phyloP scores from a whole-genome alignment of 1,139 yeast species.

The Yamadazyma friedrichii region DNA sequence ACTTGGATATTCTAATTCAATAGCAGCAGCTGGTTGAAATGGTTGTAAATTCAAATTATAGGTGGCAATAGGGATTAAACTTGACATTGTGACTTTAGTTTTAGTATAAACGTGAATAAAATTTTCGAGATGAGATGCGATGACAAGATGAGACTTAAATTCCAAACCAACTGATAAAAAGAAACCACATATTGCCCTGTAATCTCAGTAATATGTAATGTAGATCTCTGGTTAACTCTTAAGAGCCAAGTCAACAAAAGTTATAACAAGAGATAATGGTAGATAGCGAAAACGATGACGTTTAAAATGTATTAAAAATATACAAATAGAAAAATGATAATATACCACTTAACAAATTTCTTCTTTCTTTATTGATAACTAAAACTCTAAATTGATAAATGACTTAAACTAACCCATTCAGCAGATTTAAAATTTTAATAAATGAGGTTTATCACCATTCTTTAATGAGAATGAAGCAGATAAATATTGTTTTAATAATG shows the following conservation, averaged over 20 bases:
- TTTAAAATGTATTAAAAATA: slow-evolving; percentile 33
- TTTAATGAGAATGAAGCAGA: slow-evolving; percentile 95
- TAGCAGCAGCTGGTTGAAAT: slow-evolving; percentile 82
- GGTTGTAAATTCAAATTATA: slow-evolving; percentile 84
- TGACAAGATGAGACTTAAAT: too few species aligned
- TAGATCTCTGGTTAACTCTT: too few species aligned
- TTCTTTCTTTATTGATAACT: slow-evolving; percentile 13
- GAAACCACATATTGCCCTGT: too few species aligned
- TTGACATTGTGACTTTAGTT: slow-evolving; percentile 46
- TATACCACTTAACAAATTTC: slow-evolving; percentile 12
- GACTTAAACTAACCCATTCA: too few species aligned
- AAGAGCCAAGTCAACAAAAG: too few species aligned
- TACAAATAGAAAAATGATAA: slow-evolving; percentile 27
- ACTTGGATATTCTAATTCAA: slow-evolving; percentile 81
- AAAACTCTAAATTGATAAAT: slow-evolving; percentile 7
- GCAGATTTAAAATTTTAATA: slow-evolving; percentile 83
- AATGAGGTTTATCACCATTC: slow-evolving; percentile 99
- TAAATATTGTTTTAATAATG: slow-evolving; percentile 96
- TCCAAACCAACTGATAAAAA: too few species aligned
- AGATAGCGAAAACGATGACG: slow-evolving; percentile 14
- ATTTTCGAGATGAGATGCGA: slow-evolving; percentile 16
- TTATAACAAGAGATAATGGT: slow-evolving; percentile 9
- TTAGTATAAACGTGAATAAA: slow-evolving; percentile 1
- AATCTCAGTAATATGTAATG: too few species aligned
- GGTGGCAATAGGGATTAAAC: slow-evolving; percentile 77